Conservation (phyloP, 164 flowering plant genomes). For the Tinospora cordifolia region DNA sequence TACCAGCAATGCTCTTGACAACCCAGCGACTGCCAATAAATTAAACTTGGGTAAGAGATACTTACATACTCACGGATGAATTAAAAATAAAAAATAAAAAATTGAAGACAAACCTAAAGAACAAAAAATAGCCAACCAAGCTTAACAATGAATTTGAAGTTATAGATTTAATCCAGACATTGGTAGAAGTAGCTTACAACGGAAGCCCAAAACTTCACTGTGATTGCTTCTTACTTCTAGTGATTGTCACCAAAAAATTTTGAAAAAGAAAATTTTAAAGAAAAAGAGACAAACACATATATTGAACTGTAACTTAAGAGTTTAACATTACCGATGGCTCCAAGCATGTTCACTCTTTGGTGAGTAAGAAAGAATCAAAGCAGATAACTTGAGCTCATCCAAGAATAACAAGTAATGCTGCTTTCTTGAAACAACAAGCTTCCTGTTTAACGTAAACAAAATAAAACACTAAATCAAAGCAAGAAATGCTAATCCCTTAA, state of each 20-base stretch:
- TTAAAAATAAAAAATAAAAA: no score
- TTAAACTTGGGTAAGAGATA: slow-evolving; percentile 1
- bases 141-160: not conserved
- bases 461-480: not conserved
- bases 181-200: not conserved
- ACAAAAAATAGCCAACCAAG: not conserved
- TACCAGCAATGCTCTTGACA: slow-evolving; percentile 58
- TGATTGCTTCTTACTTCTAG: not conserved
- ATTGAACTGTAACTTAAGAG: not conserved
- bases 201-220: not conserved
- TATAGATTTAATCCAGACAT: not conserved
- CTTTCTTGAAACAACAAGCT: slow-evolving; percentile 48
- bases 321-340: slow-evolving; percentile 66
- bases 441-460: slow-evolving; percentile 41
- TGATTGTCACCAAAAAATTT: not conserved
- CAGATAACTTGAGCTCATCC: slow-evolving; percentile 69
- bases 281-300: not conserved
- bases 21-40: slow-evolving; percentile 71
- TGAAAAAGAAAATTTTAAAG: no score
- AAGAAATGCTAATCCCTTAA: not conserved
- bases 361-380: slow-evolving; percentile 66
- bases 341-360: slow-evolving; percentile 92
- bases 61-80: not conserved
- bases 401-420: slow-evolving; percentile 24
- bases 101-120: not conserved